Percentiles rank a stretch among this genome's conserved stretches.
These are phyloP conservation scores for Hypsizygus marmoreus DNA, from an alignment of 768 basidiomycete genomes.

Conservation along the genomic window DNA sequence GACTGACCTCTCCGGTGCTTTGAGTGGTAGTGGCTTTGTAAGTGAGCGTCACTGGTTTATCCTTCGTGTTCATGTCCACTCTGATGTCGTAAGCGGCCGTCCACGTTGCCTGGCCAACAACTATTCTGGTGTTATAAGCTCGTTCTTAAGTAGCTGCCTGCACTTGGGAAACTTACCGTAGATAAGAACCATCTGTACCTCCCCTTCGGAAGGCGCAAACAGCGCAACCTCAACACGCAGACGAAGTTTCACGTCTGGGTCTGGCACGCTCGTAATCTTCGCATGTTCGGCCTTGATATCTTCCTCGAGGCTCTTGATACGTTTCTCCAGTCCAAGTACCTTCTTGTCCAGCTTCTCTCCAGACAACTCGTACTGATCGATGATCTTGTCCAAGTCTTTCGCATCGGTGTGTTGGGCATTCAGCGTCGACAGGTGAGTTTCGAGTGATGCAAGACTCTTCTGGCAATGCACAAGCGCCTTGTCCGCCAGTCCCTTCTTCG, in stretches of 20 bases:
- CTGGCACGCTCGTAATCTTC: slow-evolving; percentile 8
- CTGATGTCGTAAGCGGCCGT: slow-evolving; percentile 42
- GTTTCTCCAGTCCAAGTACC: slow-evolving; percentile 20
- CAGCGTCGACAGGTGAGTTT: slow-evolving; percentile 28
- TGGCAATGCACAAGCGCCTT: slow-evolving; percentile 25
- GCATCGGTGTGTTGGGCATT: slow-evolving; percentile 24
- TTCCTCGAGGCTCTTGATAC: slow-evolving; percentile 16
- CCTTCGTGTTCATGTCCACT: slow-evolving; percentile 41
- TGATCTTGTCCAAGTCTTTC: slow-evolving; percentile 16
- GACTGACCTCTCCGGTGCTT: slow-evolving; percentile 41
- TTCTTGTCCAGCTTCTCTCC: slow-evolving; percentile 28
- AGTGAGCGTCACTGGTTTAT: slow-evolving; percentile 36
- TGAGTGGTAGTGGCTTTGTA: slow-evolving; percentile 46
- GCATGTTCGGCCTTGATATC: slow-evolving; percentile 22
- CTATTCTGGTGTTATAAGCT: slow-evolving; percentile 19
- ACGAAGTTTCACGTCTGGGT: slow-evolving; percentile 15
- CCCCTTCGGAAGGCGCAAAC: slow-evolving; percentile 24
- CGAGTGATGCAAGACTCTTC: slow-evolving; percentile 23
- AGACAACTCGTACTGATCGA: slow-evolving; percentile 24
- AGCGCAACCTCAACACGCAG: slow-evolving; percentile 24
- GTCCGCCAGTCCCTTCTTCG: slow-evolving; percentile 14
- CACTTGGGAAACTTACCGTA: slow-evolving; percentile 26
- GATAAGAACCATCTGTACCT: slow-evolving; percentile 31
- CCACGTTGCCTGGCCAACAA: slow-evolving; percentile 39
- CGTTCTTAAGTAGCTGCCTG: background rate